Evolutionary conservation across 208 protist genomes (phyloP).

Genomic region (Chromosphaera perkinsii): DNA sequence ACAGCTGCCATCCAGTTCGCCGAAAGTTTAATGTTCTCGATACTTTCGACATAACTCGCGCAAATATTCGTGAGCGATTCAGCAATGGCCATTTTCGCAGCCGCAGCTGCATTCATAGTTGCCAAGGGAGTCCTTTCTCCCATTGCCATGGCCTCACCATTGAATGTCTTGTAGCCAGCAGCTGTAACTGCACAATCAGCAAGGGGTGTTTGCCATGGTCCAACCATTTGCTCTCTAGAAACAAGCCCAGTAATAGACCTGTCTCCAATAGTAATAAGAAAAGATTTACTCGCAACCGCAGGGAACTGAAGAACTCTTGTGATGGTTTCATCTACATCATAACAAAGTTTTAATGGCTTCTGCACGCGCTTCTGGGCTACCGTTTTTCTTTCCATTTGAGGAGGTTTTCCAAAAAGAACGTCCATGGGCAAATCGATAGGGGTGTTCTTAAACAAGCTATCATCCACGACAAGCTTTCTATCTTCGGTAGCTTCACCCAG

Average conservation of each 20-base stretch:
- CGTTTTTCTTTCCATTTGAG: slow-evolving; percentile 36
- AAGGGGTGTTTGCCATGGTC: slow-evolving; percentile 44
- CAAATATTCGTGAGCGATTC: slow-evolving; percentile 47
- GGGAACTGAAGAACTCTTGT: slow-evolving; percentile 35
- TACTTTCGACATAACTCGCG: slow-evolving; percentile 16
- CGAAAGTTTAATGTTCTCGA: slow-evolving; percentile 25
- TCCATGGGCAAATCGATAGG: slow-evolving; percentile 40
- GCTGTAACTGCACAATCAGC: slow-evolving; percentile 41
- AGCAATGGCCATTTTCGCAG: slow-evolving; percentile 36
- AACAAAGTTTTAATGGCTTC: slow-evolving; percentile 1
- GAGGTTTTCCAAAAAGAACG: slow-evolving; percentile 48
- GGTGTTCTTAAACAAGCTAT: background rate
- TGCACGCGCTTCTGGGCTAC: background rate
- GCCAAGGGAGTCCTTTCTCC: slow-evolving; percentile 44
- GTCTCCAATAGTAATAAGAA: slow-evolving; percentile 53
- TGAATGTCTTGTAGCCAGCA: slow-evolving; percentile 14
- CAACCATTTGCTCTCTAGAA: slow-evolving; percentile 47
- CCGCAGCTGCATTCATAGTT: slow-evolving; percentile 23
- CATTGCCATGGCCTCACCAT: slow-evolving; percentile 47
- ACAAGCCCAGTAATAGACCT: slow-evolving; percentile 37
- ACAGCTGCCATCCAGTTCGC: slow-evolving; percentile 37
- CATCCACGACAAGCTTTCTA: background rate
- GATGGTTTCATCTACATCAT: background rate
- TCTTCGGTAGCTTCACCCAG: slow-evolving; percentile 37
- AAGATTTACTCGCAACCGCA: slow-evolving; percentile 41